phyloP scores from a whole-genome alignment of 2,329 filamentous ascomycete species.

The Alternaria sp. region DNA sequence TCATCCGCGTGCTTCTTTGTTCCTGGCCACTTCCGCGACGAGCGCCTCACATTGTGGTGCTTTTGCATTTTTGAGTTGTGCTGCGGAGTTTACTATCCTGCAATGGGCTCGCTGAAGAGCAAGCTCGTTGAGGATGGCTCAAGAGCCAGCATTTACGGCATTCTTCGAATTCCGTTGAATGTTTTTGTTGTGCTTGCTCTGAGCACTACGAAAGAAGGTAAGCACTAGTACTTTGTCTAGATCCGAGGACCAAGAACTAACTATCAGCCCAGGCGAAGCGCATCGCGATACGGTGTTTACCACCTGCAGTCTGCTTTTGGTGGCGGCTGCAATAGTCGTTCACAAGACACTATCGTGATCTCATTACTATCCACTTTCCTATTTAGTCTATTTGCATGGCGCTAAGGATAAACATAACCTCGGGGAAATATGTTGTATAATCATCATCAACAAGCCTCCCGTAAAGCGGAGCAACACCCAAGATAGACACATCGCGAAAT shows the following conservation, averaged over 20 bases:
- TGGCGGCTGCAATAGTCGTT: slow-evolving; percentile 39
- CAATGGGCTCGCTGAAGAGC: slow-evolving; percentile 65
- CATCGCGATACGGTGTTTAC: slow-evolving; percentile 45
- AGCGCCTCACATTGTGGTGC: slow-evolving; percentile 63
- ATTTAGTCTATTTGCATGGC: not conserved
- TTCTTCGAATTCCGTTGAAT: slow-evolving; percentile 68
- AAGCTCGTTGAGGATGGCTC: slow-evolving; percentile 63
- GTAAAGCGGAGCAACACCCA: not conserved
- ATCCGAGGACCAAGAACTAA: slow-evolving; percentile 15
- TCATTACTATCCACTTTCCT: not conserved
- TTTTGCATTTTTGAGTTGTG: slow-evolving; percentile 67
- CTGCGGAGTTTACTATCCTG: slow-evolving; percentile 67
- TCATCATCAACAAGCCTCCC: not conserved
- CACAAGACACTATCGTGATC: slow-evolving; percentile 35
- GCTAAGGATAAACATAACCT: slow-evolving; percentile 1
- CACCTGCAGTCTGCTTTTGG: slow-evolving; percentile 39
- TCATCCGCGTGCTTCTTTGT: slow-evolving; percentile 44
- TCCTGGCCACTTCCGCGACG: slow-evolving; percentile 53
- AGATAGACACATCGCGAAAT: slow-evolving; percentile 11
- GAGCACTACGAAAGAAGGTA: slow-evolving; percentile 46
- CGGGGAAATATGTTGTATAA: not conserved
- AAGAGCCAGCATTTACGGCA: slow-evolving; percentile 64
- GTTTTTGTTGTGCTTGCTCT: slow-evolving; percentile 46
- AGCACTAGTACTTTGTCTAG: not conserved
- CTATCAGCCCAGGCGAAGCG: slow-evolving; percentile 30